phyloP scores from a whole-genome alignment of 352 stramenopile species.

The Hyphochytrium catenoides region DNA sequence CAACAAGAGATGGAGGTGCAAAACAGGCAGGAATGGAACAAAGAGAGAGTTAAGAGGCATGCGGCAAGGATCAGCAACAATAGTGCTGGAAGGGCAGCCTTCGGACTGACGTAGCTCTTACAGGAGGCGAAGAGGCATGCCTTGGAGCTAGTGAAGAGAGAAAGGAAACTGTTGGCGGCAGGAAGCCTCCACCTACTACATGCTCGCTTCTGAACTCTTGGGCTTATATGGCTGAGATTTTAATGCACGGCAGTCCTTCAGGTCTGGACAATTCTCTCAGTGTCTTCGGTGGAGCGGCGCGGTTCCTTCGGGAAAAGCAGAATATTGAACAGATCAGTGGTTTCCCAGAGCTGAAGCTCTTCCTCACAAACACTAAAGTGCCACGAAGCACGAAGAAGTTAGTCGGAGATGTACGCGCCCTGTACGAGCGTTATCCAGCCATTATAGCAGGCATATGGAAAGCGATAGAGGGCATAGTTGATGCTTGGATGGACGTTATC shows the following conservation, averaged over 20 bases:
- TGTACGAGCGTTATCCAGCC: conserved; percentile 22
- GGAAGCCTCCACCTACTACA: background rate
- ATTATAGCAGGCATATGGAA: conserved; percentile 30
- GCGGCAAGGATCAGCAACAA: too few relatives aligned
- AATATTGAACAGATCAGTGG: background rate
- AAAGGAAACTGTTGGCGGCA: background rate
- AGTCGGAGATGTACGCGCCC: conserved; percentile 36
- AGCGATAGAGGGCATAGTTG: conserved; percentile 40
- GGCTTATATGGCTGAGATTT: conserved; percentile 57
- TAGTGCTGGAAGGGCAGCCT: too few relatives aligned
- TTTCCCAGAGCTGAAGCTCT: conserved; percentile 20
- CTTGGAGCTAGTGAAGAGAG: background rate
- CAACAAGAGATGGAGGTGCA: too few relatives aligned
- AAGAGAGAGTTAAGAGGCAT: too few relatives aligned
- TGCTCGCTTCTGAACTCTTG: conserved; percentile 46
- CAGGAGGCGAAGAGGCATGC: too few relatives aligned
- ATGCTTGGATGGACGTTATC: conserved; percentile 3
- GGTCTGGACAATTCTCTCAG: conserved; percentile 75
- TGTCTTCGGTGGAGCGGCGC: conserved; percentile 51
- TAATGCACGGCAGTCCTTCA: conserved; percentile 67
- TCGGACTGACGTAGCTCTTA: too few relatives aligned
- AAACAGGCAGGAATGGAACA: too few relatives aligned
- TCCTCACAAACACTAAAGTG: conserved; percentile 72
- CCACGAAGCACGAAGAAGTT: conserved; percentile 58
- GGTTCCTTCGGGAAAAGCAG: conserved; percentile 26